These are phyloP conservation scores for Thuidium tamariscinum DNA, from an alignment of 225 moss, liverwort and hornwort genomes.

Conservation along the genomic window DNA sequence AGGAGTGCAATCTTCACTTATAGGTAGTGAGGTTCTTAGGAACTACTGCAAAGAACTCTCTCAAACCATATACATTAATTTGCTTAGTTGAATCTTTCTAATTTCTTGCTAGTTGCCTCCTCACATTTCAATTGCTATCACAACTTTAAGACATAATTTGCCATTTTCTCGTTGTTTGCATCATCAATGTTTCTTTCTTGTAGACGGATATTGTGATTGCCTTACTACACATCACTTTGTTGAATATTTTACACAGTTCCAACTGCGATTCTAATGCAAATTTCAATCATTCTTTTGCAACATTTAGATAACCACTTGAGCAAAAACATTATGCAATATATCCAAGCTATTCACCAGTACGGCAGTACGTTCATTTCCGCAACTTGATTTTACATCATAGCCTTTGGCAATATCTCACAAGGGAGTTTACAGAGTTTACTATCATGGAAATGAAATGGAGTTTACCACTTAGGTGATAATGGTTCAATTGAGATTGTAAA, in stretches of 20 bases:
- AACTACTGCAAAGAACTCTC: constrained; percentile 45
- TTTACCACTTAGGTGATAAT: background rate
- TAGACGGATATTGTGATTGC: background rate
- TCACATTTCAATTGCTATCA: background rate
- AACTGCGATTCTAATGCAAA: background rate
- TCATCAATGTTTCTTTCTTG: background rate
- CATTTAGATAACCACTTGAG: constrained; percentile 48
- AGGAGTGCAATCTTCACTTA: constrained; percentile 26
- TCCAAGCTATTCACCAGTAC: constrained; percentile 69
- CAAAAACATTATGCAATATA: constrained; percentile 42
- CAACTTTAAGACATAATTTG: background rate
- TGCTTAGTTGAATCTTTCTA: background rate
- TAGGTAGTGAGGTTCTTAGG: constrained; percentile 26
- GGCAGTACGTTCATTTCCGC: constrained; percentile 2
- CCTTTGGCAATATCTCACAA: background rate
- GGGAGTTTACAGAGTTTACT: background rate
- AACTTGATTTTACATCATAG: background rate
- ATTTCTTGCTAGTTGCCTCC: background rate
- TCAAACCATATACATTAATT: background rate
- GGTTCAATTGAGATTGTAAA: too few species aligned
- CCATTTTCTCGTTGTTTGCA: background rate
- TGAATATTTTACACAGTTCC: background rate
- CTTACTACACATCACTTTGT: background rate
- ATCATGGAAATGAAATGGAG: background rate
- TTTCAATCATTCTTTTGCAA: background rate